Conservation (phyloP, 352 stramenopile genomes). For the Globisporangium radiosum region DNA sequence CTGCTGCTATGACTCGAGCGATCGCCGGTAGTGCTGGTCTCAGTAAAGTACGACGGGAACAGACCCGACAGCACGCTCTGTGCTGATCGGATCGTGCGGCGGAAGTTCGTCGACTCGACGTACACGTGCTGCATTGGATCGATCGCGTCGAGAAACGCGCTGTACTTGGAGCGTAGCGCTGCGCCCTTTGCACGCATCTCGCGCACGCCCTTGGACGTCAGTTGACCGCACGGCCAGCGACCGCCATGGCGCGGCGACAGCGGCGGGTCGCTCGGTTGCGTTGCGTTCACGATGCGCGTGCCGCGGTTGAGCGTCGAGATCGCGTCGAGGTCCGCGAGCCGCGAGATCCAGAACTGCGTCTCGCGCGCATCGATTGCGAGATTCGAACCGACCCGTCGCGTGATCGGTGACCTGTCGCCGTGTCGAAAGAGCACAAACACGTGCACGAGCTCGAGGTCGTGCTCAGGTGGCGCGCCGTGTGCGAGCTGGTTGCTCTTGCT, state of each 20-base stretch:
- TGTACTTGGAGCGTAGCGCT: constrained; percentile 36
- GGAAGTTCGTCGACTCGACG: constrained; percentile 75
- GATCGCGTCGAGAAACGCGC: constrained; percentile 21
- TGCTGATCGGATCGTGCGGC: constrained; percentile 60
- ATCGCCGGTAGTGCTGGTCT: constrained; percentile 7
- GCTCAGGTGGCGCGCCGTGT: neutral
- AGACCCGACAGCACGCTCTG: constrained; percentile 64
- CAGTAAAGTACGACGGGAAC: constrained; percentile 44
- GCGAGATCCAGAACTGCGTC: constrained; percentile 56
- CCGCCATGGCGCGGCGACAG: constrained; percentile 47
- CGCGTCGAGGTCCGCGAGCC: constrained; percentile 31
- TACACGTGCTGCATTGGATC: constrained; percentile 41
- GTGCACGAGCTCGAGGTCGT: constrained; percentile 40
- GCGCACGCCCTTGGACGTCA: constrained; percentile 56
- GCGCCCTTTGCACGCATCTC: constrained; percentile 58
- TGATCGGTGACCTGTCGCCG: constrained; percentile 74
- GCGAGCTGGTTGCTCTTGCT: too few relatives aligned
- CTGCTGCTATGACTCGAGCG: neutral
- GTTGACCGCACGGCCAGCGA: constrained; percentile 64
- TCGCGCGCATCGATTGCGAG: constrained; percentile 38
- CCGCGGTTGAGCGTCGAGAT: constrained; percentile 43
- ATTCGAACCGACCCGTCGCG: constrained; percentile 33
- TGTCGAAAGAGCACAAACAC: constrained; percentile 74
- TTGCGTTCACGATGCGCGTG: constrained; percentile 28
- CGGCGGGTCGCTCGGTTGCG: constrained; percentile 14